Percentiles rank a stretch among this genome's conserved stretches.
phyloP scores from a whole-genome alignment of 805 yeast species.

The Suhomyces prunicola region DNA sequence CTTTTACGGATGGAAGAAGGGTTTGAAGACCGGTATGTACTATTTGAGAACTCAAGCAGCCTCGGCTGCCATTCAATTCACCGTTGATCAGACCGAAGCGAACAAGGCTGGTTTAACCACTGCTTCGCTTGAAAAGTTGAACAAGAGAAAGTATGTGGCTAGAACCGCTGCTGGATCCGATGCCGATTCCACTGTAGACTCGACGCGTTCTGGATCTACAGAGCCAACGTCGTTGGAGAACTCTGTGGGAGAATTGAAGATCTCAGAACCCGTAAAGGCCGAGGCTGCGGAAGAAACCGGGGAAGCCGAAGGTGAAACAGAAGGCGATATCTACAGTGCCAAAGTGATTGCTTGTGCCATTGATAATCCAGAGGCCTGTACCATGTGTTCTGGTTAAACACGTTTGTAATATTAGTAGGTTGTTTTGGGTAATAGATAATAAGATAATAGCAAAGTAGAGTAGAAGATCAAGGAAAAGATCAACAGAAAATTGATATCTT shows the following conservation, averaged over 20 bases:
- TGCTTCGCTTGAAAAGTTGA: conserved; percentile 38
- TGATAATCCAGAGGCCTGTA: conserved; percentile 95
- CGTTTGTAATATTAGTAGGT: conserved; percentile 3
- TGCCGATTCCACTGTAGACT: conserved; percentile 20
- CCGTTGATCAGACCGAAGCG: conserved; percentile 46
- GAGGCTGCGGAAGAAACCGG: conserved; percentile 12
- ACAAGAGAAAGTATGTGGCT: conserved; percentile 36
- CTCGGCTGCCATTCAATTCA: conserved; percentile 90
- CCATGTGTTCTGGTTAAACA: conserved; percentile 93
- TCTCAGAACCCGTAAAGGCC: conserved; percentile 14
- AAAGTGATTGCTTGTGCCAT: conserved; percentile 96
- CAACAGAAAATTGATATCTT: no score
- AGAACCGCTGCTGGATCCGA: conserved; percentile 12
- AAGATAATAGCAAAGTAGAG: background rate
- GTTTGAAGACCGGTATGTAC: conserved; percentile 40
- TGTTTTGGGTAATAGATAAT: conserved; percentile 4
- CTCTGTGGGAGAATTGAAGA: conserved; percentile 45
- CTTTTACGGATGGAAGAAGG: conserved; percentile 41
- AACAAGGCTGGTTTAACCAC: conserved; percentile 36
- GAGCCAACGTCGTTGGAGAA: conserved; percentile 44
- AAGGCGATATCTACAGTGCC: conserved; percentile 83
- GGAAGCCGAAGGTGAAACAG: conserved; percentile 31
- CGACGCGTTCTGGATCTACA: conserved; percentile 29
- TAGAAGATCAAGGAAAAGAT: background rate
- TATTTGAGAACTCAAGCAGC: conserved; percentile 87